Conservation (phyloP, 495 filamentous ascomycete species). For the Elasticomyces elasticus region DNA sequence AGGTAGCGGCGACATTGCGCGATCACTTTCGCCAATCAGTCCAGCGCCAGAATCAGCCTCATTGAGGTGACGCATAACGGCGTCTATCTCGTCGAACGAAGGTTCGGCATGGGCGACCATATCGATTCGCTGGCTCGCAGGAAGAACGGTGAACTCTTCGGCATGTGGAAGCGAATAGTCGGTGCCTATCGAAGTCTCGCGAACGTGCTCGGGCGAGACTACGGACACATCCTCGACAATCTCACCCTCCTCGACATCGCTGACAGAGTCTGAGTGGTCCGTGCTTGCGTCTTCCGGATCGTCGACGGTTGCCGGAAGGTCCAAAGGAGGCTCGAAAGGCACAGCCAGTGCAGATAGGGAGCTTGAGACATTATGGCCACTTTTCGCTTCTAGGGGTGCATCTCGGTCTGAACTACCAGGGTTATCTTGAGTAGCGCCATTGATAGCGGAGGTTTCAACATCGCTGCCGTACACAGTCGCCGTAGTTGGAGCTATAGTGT, state of each 20-base stretch:
- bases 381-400: too few relatives aligned
- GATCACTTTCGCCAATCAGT: slow-evolving; percentile 32
- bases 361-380: slow-evolving; percentile 40
- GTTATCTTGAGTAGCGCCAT: too few relatives aligned
- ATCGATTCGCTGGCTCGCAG: slow-evolving; percentile 5
- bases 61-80: slow-evolving; percentile 73
- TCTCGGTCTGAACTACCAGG: background rate
- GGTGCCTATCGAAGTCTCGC: background rate
- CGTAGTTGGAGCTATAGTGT: background rate
- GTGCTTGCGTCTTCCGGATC: background rate
- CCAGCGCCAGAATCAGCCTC: slow-evolving; percentile 42
- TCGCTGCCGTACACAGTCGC: background rate
- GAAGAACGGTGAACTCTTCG: background rate
- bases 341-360: slow-evolving; percentile 59
- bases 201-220: background rate
- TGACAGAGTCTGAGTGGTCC: slow-evolving; percentile 4
- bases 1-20: slow-evolving; percentile 37
- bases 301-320: background rate
- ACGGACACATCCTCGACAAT: slow-evolving; percentile 9
- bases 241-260: slow-evolving; percentile 19
- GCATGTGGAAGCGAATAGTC: too few relatives aligned
- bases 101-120: slow-evolving; percentile 31
- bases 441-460: background rate
- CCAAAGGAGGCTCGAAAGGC: slow-evolving; percentile 43
- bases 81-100: slow-evolving; percentile 73